phyloP scores from a whole-genome alignment of 441 rosid genomes.

The Populus tomentosa region DNA sequence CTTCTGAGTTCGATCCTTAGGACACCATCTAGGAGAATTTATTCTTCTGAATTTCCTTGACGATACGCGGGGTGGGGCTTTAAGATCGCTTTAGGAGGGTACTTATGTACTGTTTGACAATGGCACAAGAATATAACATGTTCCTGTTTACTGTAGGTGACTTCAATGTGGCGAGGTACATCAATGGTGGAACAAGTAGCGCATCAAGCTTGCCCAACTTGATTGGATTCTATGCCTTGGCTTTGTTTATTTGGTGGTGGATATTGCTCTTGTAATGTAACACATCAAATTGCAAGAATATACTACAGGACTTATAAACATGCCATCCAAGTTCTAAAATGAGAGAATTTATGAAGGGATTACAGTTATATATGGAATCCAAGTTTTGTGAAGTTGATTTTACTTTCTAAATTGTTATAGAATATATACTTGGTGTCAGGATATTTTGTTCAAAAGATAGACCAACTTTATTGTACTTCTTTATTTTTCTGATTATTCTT shows the following conservation, averaged over 20 bases:
- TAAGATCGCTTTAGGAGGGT: not conserved
- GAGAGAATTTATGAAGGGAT: not conserved
- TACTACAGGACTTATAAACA: not conserved
- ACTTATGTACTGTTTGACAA: too few species aligned
- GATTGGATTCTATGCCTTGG: not conserved
- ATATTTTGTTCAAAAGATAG: not conserved
- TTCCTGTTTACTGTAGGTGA: not conserved
- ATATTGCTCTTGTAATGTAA: not conserved
- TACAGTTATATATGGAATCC: not conserved
- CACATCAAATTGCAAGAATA: not conserved
- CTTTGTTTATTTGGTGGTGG: not conserved
- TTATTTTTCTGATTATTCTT: not conserved
- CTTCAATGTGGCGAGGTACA: conserved; percentile 7
- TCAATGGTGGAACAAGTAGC: not conserved
- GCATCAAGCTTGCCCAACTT: not conserved
- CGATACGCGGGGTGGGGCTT: not conserved
- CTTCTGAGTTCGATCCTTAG: not conserved
- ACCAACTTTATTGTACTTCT: too few species aligned
- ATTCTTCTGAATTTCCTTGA: not conserved
- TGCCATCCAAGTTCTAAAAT: not conserved
- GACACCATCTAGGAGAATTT: not conserved
- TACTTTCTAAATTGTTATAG: not conserved
- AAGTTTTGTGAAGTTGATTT: not conserved
- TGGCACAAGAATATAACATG: not conserved
- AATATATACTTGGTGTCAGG: not conserved